Base-by-base conservation (phyloP, 345 rosid species). In the Lepidium didymum region DNA sequence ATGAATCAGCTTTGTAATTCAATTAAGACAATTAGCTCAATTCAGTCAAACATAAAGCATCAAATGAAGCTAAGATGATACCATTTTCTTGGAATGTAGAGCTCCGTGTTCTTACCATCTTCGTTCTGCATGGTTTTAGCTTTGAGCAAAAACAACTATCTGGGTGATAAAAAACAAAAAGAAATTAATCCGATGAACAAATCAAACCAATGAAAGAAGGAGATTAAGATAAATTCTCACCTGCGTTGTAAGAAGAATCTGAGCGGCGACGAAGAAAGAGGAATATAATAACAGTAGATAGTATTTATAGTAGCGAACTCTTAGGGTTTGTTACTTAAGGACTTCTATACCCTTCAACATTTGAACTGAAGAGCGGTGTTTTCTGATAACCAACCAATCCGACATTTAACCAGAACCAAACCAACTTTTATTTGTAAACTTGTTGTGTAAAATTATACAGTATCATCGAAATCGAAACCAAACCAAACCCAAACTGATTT, bases 1-100 rank as follows among this genome's bases (percentile, higher is more conserved):
- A 55, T 21, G 1, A 4, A 0, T 50, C 38, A 70, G 60, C 16
- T 25, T 56, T n/a, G n/a, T n/a, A n/a, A n/a, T n/a, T n/a, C n/a
- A n/a, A n/a, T n/a, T n/a, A n/a, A n/a, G n/a, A n/a, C n/a, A n/a
- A n/a, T n/a, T n/a, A n/a, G n/a, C 65, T 33, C n/a, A 25, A 50
- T 18, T 19, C 33, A 31, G 52, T 19, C 13, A 35, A 29, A 15
- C 19, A 52, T 0, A 15, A 3, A n/a, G 3, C 31, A 15, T 16
- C 11, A 56, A 2, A 1, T 3, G 16, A 3, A 10, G 44, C 3
- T 31, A 3, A 34, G 2, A n/a, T n/a, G n/a, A 23, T 77, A 93
- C 97, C 97, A 90, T 68, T 93, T 93, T 69, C 98, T 84, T 14
- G 97, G 97, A 79, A 87, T 88, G 86, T 87, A 90, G 7, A 93